Evolutionary conservation across 768 basidiomycete genomes (phyloP), one percentile per base, ranked within the genome.

Genomic region (Flagelloscypha sp.): DNA sequence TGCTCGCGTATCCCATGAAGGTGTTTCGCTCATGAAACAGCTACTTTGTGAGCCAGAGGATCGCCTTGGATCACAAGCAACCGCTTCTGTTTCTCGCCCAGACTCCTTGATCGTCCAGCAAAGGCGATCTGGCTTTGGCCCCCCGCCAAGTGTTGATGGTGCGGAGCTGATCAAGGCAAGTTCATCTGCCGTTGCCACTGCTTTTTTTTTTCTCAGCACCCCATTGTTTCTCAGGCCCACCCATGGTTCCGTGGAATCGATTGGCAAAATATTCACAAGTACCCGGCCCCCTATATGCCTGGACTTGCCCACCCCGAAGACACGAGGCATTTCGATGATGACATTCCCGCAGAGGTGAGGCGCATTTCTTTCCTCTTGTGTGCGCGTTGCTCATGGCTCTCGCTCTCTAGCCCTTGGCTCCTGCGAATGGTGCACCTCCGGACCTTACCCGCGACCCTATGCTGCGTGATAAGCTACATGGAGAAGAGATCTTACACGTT

Each of bases 1-100:
- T 42, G 90, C 90, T 41, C 75, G 70, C 40, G 81, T 93, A 38
- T 90, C 90, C 33, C 76, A 78, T 54, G 87, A 89, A 60, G 92
- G 83, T 34, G 72, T 87, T 43, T 81, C 81, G 62, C 66, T 97
- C 49, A 86, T 98, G 74, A 74, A 83, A 49, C 79, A 78, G 46
- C 70, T 97, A 17, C 76, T 97, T 21, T 97, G 94, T 56, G 94
- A 99, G 59, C 83, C 90, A 6, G 92, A 97, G 61, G 89, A 95
- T 57, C 79, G 94, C 34, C 69, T 99, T 31, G 90, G 87, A 24
- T 84, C 82, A 31, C 79, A 82, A 53, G 58, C 74, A 17, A 67
- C 74, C 23, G 64, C 75, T 33, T 82, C 79, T 34, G 74, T 77
- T 30, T 74, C 72, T 33, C 68, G 86, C 42, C 84, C 87, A 21